Evolutionary conservation across 306 rosid species (phyloP), one percentile per base, ranked within the genome.

Genomic region (Cajanus cajan): DNA sequence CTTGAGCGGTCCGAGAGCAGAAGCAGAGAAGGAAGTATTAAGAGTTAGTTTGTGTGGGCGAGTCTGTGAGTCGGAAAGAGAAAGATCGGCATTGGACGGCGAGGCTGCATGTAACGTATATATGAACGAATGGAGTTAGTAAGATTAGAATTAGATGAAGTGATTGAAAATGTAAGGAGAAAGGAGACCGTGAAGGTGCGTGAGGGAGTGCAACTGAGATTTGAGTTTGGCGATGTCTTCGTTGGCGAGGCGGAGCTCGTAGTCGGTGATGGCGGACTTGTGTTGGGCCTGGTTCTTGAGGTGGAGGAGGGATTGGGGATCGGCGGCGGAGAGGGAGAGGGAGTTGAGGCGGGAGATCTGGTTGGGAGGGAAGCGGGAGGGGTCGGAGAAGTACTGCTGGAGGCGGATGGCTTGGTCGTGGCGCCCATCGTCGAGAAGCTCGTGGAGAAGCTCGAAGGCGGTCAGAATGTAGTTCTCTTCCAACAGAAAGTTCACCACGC

Each of bases 381-480:
- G 76, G 80, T 93, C 89, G 31, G 98, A 68, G 87, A 95, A 93
- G 87, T 81, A 93, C 9, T 87, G 71, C 55, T 86, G 91, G 77
- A 95, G 98, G 9, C 99, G 99, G 81, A 95, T 95, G 61, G 99
- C 98, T 54, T 93, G 98, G 39, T 89, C 89, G 73, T 82, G 87
- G 1, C 93, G 89, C 64, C 98, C 98, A 84, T 95, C 95, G 13
- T 93, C 96, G 61, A 91, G 97, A 57, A 95, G 99, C 90, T 95
- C 99, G 58, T 95, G 99, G 59, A 95, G 99, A 13, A 95, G 99
- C 90, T 95, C 98, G 51, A 95, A 95, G 2, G 99, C 99, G 0
- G 98, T 90, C 25, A 95, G 88, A 48, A 90, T 58, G 87, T 93
- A 95, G 81, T 89, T 95, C 89, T 95, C 99, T 72, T 95, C 99